Evolutionary conservation across 139 green algal genomes (phyloP).

Genomic region (Closterium sp.): DNA sequence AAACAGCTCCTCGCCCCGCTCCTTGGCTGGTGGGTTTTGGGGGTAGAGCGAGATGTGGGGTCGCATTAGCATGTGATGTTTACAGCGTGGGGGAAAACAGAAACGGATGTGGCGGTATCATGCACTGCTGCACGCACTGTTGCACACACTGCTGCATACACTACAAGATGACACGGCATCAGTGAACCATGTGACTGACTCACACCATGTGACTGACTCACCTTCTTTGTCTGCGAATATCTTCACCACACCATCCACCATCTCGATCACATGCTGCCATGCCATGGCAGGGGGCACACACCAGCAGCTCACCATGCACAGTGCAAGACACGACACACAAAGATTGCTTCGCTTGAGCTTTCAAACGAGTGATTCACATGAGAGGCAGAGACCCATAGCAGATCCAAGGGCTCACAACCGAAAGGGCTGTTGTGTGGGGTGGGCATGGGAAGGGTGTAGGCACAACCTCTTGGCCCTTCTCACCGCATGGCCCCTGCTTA

Average conservation of each 20-base stretch:
- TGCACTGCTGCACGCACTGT: not conserved
- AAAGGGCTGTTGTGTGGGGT: no score
- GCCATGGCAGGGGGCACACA: slow-evolving; percentile 3
- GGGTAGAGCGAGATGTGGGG: not conserved
- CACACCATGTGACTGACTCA: no score
- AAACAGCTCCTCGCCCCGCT: slow-evolving; percentile 29
- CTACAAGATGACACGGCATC: not conserved
- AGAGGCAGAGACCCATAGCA: no score
- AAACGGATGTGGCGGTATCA: not conserved
- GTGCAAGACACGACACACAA: no score
- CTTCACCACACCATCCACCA: slow-evolving; percentile 88
- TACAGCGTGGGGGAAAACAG: not conserved
- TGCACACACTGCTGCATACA: not conserved
- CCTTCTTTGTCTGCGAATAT: slow-evolving; percentile 61
- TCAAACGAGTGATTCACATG: no score
- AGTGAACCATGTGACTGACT: no score
- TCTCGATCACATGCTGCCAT: slow-evolving; percentile 65
- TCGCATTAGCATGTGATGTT: not conserved
- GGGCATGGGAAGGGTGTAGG: no score
- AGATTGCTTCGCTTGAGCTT: no score
- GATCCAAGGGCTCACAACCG: no score
- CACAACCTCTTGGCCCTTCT: no score
- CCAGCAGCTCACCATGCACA: no score
- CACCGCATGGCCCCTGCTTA: no score
- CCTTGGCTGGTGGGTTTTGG: not conserved